These are phyloP conservation scores for Eucalyptus decipiens DNA, from an alignment of 345 rosid genomes.

Conservation along the genomic window DNA sequence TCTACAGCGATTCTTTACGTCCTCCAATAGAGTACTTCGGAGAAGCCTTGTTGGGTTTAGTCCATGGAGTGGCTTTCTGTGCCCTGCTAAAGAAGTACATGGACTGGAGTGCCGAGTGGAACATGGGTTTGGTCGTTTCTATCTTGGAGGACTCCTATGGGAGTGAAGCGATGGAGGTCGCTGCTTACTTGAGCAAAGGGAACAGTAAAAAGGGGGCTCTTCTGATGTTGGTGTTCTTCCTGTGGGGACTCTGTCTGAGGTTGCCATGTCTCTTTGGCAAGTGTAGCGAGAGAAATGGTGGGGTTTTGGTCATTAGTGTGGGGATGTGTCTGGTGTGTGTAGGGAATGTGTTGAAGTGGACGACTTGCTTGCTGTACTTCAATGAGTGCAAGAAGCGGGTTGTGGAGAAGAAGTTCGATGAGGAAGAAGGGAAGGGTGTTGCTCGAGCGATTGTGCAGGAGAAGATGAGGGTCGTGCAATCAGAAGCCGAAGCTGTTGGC, in stretches of 20 bases:
- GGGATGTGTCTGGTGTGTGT: neutral
- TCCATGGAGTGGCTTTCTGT: slow-evolving; percentile 1
- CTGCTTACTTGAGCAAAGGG: slow-evolving; percentile 11
- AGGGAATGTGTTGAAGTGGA: neutral
- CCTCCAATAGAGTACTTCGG: neutral
- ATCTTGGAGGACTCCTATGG: slow-evolving; percentile 16
- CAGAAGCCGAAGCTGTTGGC: neutral
- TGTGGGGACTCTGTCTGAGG: slow-evolving; percentile 4
- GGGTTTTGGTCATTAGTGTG: neutral
- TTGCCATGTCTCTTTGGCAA: slow-evolving; percentile 8
- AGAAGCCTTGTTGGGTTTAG: neutral
- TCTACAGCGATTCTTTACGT: neutral
- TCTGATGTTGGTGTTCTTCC: slow-evolving; percentile 16
- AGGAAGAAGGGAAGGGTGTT: neutral
- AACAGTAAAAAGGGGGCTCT: slow-evolving; percentile 2
- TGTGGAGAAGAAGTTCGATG: neutral
- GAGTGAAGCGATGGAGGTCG: slow-evolving; percentile 9
- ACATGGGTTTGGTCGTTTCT: slow-evolving; percentile 24
- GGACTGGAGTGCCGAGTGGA: slow-evolving; percentile 36
- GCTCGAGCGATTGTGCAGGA: neutral
- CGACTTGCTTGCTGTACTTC: neutral
- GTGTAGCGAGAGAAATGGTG: slow-evolving; percentile 1
- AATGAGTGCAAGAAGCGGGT: neutral
- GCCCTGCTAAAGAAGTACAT: slow-evolving; percentile 11
- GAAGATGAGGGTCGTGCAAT: neutral